A percentile compares a stretch with the other conserved stretches of the same genome.
Evolutionary conservation across 768 basidiomycete species (phyloP).

Genomic region (Rubroboletus pulcherrimus): DNA sequence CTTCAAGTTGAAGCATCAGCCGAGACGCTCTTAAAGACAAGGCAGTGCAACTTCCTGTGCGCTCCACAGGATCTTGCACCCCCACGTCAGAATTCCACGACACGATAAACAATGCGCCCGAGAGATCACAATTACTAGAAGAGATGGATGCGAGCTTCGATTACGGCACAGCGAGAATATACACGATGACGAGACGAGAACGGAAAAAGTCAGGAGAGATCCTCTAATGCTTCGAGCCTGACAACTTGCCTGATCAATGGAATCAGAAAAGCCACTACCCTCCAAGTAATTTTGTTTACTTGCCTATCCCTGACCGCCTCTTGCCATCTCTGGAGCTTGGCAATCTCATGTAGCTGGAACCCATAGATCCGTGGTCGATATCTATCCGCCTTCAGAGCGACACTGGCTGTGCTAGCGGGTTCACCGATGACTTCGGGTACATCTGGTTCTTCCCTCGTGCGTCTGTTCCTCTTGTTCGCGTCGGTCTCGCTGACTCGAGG

Average conservation of each 20-base stretch:
- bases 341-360: slow-evolving; percentile 92
- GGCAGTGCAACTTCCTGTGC: neutral
- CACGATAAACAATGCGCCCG: neutral
- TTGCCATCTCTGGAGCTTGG: slow-evolving; percentile 94
- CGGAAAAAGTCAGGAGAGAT: slow-evolving; percentile 22
- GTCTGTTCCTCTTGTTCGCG: slow-evolving; percentile 36
- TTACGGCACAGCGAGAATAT: slow-evolving; percentile 8
- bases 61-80: neutral
- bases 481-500: slow-evolving; percentile 30
- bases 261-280: slow-evolving; percentile 3
- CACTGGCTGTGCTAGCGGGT: slow-evolving; percentile 70
- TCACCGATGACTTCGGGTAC: slow-evolving; percentile 57
- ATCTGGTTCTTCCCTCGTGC: slow-evolving; percentile 53
- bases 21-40: neutral
- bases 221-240: slow-evolving; percentile 47
- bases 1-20: neutral
- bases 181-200: neutral
- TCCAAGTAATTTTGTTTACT: slow-evolving; percentile 1
- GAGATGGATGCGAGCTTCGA: neutral
- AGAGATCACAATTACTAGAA: neutral
- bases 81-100: neutral
- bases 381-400: slow-evolving; percentile 85
- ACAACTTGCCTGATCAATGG: slow-evolving; percentile 40
- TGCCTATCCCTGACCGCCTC: slow-evolving; percentile 87
- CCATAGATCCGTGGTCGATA: slow-evolving; percentile 95